These are phyloP conservation scores for Dothistroma pini DNA, from an alignment of 2,329 filamentous ascomycete genomes.

Conservation along the genomic window DNA sequence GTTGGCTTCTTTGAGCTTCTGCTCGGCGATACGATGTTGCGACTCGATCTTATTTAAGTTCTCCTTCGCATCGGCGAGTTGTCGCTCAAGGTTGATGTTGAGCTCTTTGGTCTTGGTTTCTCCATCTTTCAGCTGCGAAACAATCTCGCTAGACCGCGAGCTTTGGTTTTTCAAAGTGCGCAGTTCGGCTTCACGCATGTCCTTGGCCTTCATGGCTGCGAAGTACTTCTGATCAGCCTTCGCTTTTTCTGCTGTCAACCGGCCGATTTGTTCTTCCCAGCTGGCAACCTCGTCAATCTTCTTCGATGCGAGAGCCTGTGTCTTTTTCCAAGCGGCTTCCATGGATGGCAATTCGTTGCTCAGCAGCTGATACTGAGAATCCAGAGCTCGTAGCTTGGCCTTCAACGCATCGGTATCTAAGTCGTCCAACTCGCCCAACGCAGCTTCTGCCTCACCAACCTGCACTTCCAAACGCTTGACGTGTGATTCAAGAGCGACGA, in stretches of 20 bases:
- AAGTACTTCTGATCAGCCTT: conserved; percentile 99
- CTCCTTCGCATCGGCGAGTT: conserved; percentile 77
- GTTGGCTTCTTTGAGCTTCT: conserved; percentile 64
- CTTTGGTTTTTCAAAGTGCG: conserved; percentile 77
- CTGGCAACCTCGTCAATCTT: conserved; percentile 75
- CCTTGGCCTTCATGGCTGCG: conserved; percentile 88
- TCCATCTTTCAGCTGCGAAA: conserved; percentile 86
- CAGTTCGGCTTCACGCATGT: conserved; percentile 77
- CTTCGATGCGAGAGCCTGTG: conserved; percentile 76
- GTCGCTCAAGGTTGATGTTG: conserved; percentile 83
- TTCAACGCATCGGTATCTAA: conserved; percentile 69
- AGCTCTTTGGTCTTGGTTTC: conserved; percentile 74
- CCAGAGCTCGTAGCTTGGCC: conserved; percentile 67
- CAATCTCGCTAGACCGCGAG: conserved; percentile 86
- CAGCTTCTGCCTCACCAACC: conserved; percentile 44
- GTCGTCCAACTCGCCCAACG: conserved; percentile 48
- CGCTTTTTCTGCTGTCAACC: conserved; percentile 80
- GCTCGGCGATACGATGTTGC: conserved; percentile 73
- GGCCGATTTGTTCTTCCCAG: conserved; percentile 72
- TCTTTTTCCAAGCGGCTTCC: conserved; percentile 86
- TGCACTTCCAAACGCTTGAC: conserved; percentile 64
- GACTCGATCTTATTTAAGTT: conserved; percentile 65
- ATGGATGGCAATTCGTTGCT: conserved; percentile 85
- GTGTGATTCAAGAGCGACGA: conserved; percentile 77
- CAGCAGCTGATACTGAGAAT: conserved; percentile 77